These are phyloP conservation scores for Hymenoscyphus scutula DNA, from an alignment of 2,329 filamentous ascomycete genomes.

Conservation along the genomic window DNA sequence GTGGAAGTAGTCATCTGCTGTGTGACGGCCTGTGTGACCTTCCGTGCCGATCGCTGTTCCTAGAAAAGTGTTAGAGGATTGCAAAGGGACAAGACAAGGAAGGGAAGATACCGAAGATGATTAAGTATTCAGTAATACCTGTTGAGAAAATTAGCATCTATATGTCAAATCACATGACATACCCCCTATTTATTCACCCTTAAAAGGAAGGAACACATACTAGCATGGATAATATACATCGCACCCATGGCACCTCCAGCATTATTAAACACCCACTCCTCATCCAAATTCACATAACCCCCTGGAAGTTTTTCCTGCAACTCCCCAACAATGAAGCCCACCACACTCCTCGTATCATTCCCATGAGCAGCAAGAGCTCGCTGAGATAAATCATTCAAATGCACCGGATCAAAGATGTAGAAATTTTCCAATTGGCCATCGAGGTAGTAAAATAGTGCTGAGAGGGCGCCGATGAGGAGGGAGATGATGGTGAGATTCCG, in stretches of 20 bases:
- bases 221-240: constrained; percentile 88
- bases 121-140: constrained; percentile 84
- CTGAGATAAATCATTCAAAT: constrained; percentile 67
- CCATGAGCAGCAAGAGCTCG: constrained; percentile 67
- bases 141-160: constrained; percentile 16
- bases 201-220: constrained; percentile 45
- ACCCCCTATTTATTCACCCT: constrained; percentile 3
- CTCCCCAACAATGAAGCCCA: constrained; percentile 67
- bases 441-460: constrained; percentile 52
- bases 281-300: constrained; percentile 62
- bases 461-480: constrained; percentile 53
- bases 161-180: constrained; percentile 1
- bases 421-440: constrained; percentile 54
- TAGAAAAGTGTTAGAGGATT: constrained; percentile 18
- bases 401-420: constrained; percentile 71
- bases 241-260: constrained; percentile 87
- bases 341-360: constrained; percentile 69
- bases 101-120: constrained; percentile 64
- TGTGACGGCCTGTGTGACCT: constrained; percentile 84
- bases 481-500: constrained; percentile 46
- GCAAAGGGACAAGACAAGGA: neutral
- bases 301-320: constrained; percentile 50
- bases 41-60: constrained; percentile 78
- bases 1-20: constrained; percentile 92
- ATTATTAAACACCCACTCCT: constrained; percentile 92